phyloP scores from a whole-genome alignment of 306 rosid species.

The Castanea crenata region DNA sequence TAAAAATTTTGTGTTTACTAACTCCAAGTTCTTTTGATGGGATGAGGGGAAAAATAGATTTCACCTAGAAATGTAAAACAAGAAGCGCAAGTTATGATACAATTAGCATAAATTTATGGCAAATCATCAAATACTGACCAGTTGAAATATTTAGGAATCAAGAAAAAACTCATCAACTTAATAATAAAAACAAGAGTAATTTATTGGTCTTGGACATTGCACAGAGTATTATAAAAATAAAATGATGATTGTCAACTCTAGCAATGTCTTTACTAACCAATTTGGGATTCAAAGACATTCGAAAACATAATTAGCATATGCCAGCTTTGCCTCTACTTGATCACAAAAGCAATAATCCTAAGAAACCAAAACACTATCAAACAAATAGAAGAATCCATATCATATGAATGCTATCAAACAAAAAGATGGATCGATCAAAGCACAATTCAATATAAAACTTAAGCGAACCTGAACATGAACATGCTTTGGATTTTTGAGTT shows the following conservation, averaged over 20 bases:
- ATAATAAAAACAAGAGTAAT: neutral
- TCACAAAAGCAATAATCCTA: neutral
- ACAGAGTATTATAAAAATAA: neutral
- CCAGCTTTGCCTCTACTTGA: neutral
- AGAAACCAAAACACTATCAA: constrained; percentile 25
- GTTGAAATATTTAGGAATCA: neutral
- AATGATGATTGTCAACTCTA: neutral
- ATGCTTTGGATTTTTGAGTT: no score
- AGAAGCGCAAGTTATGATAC: no score
- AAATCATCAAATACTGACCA: neutral
- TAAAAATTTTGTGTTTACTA: no score
- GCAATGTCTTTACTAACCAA: neutral
- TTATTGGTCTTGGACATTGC: neutral
- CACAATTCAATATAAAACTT: neutral
- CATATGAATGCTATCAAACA: neutral
- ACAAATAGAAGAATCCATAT: neutral
- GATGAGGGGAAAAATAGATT: no score
- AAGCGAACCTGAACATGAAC: neutral
- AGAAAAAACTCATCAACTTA: neutral
- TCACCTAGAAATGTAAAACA: no score
- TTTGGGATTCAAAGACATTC: neutral
- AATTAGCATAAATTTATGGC: neutral
- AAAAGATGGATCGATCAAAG: constrained; percentile 14
- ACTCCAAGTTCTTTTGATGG: no score
- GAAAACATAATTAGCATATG: neutral